Percentiles rank a stretch among this genome's conserved stretches.
Evolutionary conservation across 305 asterid species (phyloP).

Genomic region (Fraxinus floribunda): DNA sequence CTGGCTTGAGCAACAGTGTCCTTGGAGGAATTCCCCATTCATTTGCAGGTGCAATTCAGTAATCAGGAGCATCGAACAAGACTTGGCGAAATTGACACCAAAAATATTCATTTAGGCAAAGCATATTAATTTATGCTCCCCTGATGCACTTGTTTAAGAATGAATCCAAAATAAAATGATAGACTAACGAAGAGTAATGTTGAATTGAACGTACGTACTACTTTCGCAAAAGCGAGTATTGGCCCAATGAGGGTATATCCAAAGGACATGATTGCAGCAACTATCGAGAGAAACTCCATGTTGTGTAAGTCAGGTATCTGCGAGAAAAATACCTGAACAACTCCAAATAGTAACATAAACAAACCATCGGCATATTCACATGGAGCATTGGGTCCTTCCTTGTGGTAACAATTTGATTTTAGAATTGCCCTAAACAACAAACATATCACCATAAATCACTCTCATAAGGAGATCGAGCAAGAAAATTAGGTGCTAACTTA

Average conservation of each 20-base stretch:
- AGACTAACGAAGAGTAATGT: not conserved
- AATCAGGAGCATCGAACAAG: not conserved
- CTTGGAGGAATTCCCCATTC: not conserved
- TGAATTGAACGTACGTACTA: slow-evolving; percentile 20
- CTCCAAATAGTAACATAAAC: slow-evolving; percentile 40
- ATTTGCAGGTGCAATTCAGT: not conserved
- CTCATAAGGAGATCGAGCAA: not conserved
- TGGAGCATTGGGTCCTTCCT: slow-evolving; percentile 29
- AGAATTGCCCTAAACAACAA: slow-evolving; percentile 41
- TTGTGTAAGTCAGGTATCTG: slow-evolving; percentile 47
- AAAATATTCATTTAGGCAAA: not conserved
- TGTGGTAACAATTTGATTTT: slow-evolving; percentile 43
- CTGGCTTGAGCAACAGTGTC: not conserved
- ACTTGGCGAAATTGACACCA: not conserved
- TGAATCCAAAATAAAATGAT: not conserved
- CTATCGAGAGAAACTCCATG: slow-evolving; percentile 45
- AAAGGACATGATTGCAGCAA: slow-evolving; percentile 51
- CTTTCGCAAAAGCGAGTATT: slow-evolving; percentile 40
- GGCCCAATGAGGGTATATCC: slow-evolving; percentile 42
- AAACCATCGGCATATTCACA: slow-evolving; percentile 29
- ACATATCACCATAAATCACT: not conserved
- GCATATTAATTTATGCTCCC: not conserved
- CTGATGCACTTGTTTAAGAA: not conserved
- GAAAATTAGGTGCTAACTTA: not conserved
- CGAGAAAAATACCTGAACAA: slow-evolving; percentile 32